Evolutionary conservation across 106 monocot species (phyloP).

Genomic region (Phalaenopsis equestris): DNA sequence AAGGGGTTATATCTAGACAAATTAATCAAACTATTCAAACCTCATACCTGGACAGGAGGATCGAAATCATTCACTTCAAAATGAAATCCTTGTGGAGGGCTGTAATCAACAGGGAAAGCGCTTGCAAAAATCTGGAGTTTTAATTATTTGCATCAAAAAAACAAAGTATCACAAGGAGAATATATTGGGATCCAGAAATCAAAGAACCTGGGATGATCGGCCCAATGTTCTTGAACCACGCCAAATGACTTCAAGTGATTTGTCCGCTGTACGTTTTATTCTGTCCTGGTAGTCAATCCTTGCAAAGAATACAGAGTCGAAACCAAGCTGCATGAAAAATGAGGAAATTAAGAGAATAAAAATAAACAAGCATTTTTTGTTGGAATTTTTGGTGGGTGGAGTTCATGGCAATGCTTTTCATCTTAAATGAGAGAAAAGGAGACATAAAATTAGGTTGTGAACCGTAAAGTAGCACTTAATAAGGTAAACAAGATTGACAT

Average conservation of each 20-base stretch:
- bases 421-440: not conserved
- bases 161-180: not conserved
- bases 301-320: conserved; percentile 70
- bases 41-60: conserved; percentile 36
- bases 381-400: too few species aligned
- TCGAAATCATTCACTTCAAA: conserved; percentile 30
- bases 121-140: conserved; percentile 48
- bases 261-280: conserved; percentile 39
- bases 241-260: conserved; percentile 87
- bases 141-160: not conserved
- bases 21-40: not conserved
- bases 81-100: conserved; percentile 40
- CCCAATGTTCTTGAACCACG: conserved; percentile 75
- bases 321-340: conserved; percentile 58
- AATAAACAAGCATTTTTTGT: not conserved
- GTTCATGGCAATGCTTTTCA: too few species aligned
- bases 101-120: conserved; percentile 46
- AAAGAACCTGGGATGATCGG: conserved; percentile 50
- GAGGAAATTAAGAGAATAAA: conserved; percentile 2
- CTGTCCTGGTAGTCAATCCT: conserved; percentile 88
- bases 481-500: too few species aligned
- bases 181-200: not conserved
- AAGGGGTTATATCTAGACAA: not conserved
- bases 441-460: not conserved
- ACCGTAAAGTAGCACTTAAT: not conserved